These are phyloP conservation scores for Acacia melanoxylon DNA, from an alignment of 306 rosid genomes.

Conservation along the genomic window DNA sequence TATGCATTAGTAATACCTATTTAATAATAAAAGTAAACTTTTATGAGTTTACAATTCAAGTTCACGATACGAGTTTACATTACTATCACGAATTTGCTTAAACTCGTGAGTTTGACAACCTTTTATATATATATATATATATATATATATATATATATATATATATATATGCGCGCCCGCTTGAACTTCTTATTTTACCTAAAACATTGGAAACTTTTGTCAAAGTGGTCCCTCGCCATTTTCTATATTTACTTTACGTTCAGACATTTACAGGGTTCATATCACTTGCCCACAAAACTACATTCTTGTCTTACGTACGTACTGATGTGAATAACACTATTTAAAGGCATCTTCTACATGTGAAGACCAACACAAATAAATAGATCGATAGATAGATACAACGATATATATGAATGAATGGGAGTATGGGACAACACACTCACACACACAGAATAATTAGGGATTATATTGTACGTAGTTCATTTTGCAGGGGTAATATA, in stretches of 20 bases:
- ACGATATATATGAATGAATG: background rate
- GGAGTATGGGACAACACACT: background rate
- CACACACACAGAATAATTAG: background rate
- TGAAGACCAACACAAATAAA: conserved; percentile 1
- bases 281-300: background rate
- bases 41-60: no score
- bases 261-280: background rate
- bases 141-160: no score
- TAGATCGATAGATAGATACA: no score
- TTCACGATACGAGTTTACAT: no score
- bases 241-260: background rate
- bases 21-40: no score
- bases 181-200: background rate
- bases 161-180: no score
- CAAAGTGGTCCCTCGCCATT: conserved; percentile 21
- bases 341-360: background rate
- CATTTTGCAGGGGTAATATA: background rate
- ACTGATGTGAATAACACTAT: background rate
- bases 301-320: background rate
- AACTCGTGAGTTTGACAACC: no score
- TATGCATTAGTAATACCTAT: no score
- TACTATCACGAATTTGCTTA: no score
- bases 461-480: background rate
- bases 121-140: no score
- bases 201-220: background rate